These are phyloP conservation scores for Aspergillus chevalieri DNA, from an alignment of 2,329 filamentous ascomycete species.

Conservation along the genomic window DNA sequence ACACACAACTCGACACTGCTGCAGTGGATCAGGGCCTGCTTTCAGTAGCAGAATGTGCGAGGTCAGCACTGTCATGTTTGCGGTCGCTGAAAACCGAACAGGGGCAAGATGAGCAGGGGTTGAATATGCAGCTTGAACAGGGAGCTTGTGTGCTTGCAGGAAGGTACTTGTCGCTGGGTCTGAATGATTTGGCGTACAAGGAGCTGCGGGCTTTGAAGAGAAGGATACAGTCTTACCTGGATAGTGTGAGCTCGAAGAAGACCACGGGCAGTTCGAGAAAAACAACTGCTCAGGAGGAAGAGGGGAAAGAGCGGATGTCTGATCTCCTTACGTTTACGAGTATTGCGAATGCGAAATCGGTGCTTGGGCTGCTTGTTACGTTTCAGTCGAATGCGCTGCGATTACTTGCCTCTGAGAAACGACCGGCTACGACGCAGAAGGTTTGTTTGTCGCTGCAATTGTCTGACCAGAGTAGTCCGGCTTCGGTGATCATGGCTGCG, in stretches of 20 bases:
- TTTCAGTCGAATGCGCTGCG: conserved; percentile 38
- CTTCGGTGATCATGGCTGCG: conserved; percentile 33
- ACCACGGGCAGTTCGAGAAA: conserved; percentile 4
- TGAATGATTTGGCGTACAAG: conserved; percentile 36
- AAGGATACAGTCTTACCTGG: conserved; percentile 29
- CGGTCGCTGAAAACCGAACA: conserved; percentile 29
- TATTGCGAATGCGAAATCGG: conserved; percentile 16
- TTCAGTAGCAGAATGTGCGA: conserved; percentile 36
- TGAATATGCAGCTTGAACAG: conserved; percentile 37
- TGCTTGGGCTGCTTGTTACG: conserved; percentile 30
- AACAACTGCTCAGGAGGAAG: conserved; percentile 18
- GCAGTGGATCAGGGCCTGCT: conserved; percentile 19
- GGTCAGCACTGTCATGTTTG: conserved; percentile 34
- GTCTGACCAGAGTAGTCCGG: conserved; percentile 32
- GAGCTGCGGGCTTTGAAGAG: conserved; percentile 36
- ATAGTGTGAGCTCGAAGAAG: conserved; percentile 15
- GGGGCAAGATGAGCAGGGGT: conserved; percentile 12
- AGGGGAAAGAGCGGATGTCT: conserved; percentile 31
- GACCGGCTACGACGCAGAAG: conserved; percentile 27
- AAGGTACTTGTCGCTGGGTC: conserved; percentile 34
- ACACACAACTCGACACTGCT: conserved; percentile 1
- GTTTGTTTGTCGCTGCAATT: conserved; percentile 25
- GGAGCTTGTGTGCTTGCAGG: conserved; percentile 38
- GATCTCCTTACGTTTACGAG: conserved; percentile 33
- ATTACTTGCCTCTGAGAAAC: conserved; percentile 30